Evolutionary conservation across 768 basidiomycete genomes (phyloP), one percentile per base, ranked within the genome.

Genomic region (Crucibulum laeve): DNA sequence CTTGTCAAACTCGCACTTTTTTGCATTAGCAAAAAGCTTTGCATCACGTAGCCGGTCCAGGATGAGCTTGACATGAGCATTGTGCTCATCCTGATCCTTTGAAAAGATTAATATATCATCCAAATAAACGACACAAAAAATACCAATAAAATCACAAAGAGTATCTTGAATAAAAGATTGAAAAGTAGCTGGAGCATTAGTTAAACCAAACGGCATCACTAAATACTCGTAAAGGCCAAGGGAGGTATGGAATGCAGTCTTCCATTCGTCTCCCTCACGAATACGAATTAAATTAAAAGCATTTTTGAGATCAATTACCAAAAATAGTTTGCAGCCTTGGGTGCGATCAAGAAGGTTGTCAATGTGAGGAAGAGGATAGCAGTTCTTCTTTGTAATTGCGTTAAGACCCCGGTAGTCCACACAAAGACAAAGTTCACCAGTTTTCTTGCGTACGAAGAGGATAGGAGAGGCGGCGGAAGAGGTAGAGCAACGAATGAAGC

Each of bases 31-130:
- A 36, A 59, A 69, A 6, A 69, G 59, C 3, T 52, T 40, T 15
- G 57, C 50, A 15, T 50, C 39, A 2, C 50, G 41, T 8, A 72
- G 57, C 3, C 54, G 44, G 25, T 68, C 45, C 13, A 74, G 59
- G 5, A 73, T 59, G 24, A 54, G 38, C 11, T 47, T 44, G 30
- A 71, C 63, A 22, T 63, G 61, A 3, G 41, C 21, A n/a, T 56
- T 49, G 39, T 74, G 71, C 18, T 71, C 56, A n/a, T 59, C 52
- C 18, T 45, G 51, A 11, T 49, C 48, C 11, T 51, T 34, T 26
- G 71, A 73, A 45, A 65, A 76, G 21, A 74, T 68, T 6, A 75
- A 58, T 44, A 73, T 70, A 50, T 73, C 61, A 57, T n/a, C n/a
- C 1, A 74, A 43, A 52, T 74, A 76, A 33, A 76, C 64, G 21